Percentiles rank a stretch among this genome's conserved stretches.
phyloP scores from a whole-genome alignment of 495 filamentous ascomycete genomes.

The Aspergillus cristatus region DNA sequence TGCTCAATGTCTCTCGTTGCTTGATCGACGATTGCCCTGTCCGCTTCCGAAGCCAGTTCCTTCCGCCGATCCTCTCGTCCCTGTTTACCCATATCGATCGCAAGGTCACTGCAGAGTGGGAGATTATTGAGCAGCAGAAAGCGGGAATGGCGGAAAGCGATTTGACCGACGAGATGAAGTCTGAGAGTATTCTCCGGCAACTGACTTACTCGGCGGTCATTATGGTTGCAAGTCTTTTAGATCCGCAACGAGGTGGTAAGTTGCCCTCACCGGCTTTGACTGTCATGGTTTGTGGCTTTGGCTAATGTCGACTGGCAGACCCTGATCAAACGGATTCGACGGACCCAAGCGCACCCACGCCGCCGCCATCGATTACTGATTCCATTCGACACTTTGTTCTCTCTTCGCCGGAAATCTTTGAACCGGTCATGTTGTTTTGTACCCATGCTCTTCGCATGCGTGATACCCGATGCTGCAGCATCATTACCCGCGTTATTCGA shows the following conservation, averaged over 20 bases:
- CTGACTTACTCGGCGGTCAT: slow-evolving; percentile 85
- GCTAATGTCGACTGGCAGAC: slow-evolving; percentile 15
- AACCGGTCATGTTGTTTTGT: slow-evolving; percentile 83
- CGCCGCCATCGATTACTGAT: slow-evolving; percentile 26
- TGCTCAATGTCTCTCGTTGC: slow-evolving; percentile 76
- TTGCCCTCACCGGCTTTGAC: too few species aligned
- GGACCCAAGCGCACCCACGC: slow-evolving; percentile 32
- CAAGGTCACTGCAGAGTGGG: slow-evolving; percentile 84
- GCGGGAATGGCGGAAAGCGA: slow-evolving; percentile 55
- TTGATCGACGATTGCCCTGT: slow-evolving; percentile 87
- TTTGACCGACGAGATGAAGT: slow-evolving; percentile 93
- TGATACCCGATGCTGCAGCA: slow-evolving; percentile 78
- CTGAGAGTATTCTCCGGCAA: slow-evolving; percentile 91
- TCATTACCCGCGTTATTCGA: slow-evolving; percentile 75
- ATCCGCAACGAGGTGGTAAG: slow-evolving; percentile 53
- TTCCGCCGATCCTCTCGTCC: slow-evolving; percentile 73
- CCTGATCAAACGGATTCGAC: slow-evolving; percentile 28
- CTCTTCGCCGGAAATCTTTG: slow-evolving; percentile 65
- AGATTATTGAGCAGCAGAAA: slow-evolving; percentile 52
- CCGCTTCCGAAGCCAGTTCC: slow-evolving; percentile 63
- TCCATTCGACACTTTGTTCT: slow-evolving; percentile 74
- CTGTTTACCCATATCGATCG: slow-evolving; percentile 79
- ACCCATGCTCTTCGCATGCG: slow-evolving; percentile 84
- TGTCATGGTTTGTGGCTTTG: too few species aligned
- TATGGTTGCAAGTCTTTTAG: slow-evolving; percentile 79